Evolutionary conservation across 345 rosid species (phyloP).

Genomic region (Clarkia xantiana): DNA sequence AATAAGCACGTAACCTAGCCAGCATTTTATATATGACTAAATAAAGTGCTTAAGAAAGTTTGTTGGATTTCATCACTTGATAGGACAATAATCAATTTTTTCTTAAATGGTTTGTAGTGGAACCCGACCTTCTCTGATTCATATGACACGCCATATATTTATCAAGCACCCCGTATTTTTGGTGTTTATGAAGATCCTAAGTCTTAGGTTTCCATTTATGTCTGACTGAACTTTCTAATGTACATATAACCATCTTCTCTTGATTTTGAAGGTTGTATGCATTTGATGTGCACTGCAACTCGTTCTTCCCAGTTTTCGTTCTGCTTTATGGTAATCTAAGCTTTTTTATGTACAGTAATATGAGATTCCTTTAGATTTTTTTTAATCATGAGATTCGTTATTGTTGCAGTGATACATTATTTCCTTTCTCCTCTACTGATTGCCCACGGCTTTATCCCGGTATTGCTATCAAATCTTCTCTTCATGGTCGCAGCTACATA

Average conservation of each 20-base stretch:
- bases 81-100: no score
- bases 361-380: no score
- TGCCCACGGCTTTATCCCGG: constrained; percentile 81
- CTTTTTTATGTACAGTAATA: no score
- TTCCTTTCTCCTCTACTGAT: constrained; percentile 79
- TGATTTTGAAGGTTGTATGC: constrained; percentile 71
- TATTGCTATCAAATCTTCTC: constrained; percentile 72
- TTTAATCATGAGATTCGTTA: no score
- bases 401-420: constrained; percentile 72
- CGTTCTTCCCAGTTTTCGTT: constrained; percentile 96
- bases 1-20: no score
- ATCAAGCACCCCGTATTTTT: no score
- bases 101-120: no score
- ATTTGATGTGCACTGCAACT: constrained; percentile 99
- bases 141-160: no score
- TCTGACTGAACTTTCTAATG: background rate
- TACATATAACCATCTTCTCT: background rate
- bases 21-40: background rate
- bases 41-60: constrained; percentile 3
- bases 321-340: constrained; percentile 64
- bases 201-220: background rate
- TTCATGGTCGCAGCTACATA: constrained; percentile 88
- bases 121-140: no score
- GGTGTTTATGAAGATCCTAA: background rate
- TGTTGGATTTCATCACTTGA: no score